Evolutionary conservation across 306 rosid species (phyloP).

Genomic region (Sphenostylis stenocarpa): DNA sequence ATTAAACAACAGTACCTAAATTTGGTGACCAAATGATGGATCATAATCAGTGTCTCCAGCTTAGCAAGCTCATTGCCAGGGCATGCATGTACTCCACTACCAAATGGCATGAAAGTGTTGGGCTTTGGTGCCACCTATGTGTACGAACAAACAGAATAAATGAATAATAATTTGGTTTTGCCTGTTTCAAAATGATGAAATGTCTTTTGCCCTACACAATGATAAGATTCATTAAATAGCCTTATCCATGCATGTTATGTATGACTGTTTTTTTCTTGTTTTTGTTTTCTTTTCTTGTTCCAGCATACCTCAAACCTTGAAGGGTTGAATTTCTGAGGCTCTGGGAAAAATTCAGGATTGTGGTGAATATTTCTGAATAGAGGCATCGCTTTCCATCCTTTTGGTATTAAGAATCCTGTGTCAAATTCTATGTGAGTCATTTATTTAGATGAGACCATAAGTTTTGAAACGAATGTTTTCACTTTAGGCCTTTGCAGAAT

Average conservation of each 20-base stretch:
- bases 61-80: slow-evolving; percentile 97
- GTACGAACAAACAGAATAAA: background rate
- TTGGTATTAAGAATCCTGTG: slow-evolving; percentile 86
- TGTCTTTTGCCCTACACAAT: background rate
- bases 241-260: slow-evolving; percentile 14
- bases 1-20: slow-evolving; percentile 57
- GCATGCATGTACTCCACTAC: slow-evolving; percentile 89
- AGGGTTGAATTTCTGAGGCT: slow-evolving; percentile 79
- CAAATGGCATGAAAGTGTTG: slow-evolving; percentile 92
- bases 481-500: background rate
- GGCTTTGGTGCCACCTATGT: slow-evolving; percentile 79
- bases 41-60: slow-evolving; percentile 76
- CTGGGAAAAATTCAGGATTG: slow-evolving; percentile 68
- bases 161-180: background rate
- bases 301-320: slow-evolving; percentile 84
- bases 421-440: slow-evolving; percentile 31
- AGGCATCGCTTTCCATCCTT: slow-evolving; percentile 99
- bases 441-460: background rate
- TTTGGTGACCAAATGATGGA: slow-evolving; percentile 83
- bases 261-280: background rate
- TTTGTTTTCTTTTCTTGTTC: background rate
- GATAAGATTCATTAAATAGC: slow-evolving; percentile 9
- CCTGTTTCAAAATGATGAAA: slow-evolving; percentile 1
- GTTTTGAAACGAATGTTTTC: background rate
- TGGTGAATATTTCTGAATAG: slow-evolving; percentile 91